Conservation (phyloP, 805 yeast genomes). For the Wickerhamiella australiensis region DNA sequence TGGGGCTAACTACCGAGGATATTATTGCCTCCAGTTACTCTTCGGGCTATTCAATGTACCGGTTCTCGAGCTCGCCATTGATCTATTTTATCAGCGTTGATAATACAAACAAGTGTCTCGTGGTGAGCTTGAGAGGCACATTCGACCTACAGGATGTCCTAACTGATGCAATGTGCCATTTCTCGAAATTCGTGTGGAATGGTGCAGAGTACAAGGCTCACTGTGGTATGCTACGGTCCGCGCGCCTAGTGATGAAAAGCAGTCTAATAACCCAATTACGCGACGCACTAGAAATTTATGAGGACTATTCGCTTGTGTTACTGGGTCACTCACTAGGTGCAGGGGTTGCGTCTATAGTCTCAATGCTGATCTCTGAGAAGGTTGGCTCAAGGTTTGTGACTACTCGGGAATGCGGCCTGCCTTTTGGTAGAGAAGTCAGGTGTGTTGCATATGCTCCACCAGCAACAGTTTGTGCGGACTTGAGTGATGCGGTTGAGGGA, state of each 20-base stretch:
- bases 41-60: slow-evolving; percentile 20
- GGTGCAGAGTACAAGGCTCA: slow-evolving; percentile 26
- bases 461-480: slow-evolving; percentile 23
- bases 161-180: slow-evolving; percentile 28
- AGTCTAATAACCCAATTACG: not conserved
- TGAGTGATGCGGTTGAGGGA: slow-evolving; percentile 22
- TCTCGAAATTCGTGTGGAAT: slow-evolving; percentile 25
- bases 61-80: slow-evolving; percentile 24
- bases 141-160: slow-evolving; percentile 28
- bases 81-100: slow-evolving; percentile 26
- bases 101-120: slow-evolving; percentile 24
- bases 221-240: slow-evolving; percentile 27
- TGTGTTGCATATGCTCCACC: slow-evolving; percentile 29
- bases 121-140: slow-evolving; percentile 28
- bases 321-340: slow-evolving; percentile 31
- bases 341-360: slow-evolving; percentile 27
- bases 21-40: slow-evolving; percentile 25
- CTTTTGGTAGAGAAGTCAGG: slow-evolving; percentile 24
- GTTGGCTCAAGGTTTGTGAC: slow-evolving; percentile 21
- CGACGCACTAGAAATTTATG: not conserved
- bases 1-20: slow-evolving; percentile 25
- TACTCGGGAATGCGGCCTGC: slow-evolving; percentile 18
- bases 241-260: slow-evolving; percentile 15
- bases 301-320: slow-evolving; percentile 26
- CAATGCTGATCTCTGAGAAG: slow-evolving; percentile 24